phyloP scores from a whole-genome alignment of 2,329 filamentous ascomycete species.

The Stagonosporopsis rhizophila region DNA sequence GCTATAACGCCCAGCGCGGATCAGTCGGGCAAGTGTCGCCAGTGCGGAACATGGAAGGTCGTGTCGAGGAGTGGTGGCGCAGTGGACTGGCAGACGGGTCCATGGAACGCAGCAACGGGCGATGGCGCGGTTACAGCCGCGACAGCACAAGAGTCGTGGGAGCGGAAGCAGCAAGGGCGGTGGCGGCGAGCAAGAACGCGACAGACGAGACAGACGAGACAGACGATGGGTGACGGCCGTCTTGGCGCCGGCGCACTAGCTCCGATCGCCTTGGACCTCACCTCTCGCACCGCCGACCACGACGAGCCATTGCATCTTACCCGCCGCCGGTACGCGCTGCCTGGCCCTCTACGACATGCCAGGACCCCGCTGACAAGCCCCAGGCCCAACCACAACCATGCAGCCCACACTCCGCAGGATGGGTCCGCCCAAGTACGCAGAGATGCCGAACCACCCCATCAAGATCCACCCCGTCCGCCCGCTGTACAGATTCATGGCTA shows the following conservation, averaged over 20 bases:
- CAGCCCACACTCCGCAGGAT: slow-evolving; percentile 39
- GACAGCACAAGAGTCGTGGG: slow-evolving; percentile 25
- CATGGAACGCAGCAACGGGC: slow-evolving; percentile 24
- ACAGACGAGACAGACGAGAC: too few relatives aligned
- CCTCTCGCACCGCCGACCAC: slow-evolving; percentile 26
- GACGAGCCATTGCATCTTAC: slow-evolving; percentile 42
- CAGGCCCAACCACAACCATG: slow-evolving; percentile 38
- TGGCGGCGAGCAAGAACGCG: slow-evolving; percentile 30
- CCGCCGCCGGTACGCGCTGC: slow-evolving; percentile 32
- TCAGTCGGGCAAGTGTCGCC: slow-evolving; percentile 16
- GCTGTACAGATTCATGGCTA: slow-evolving; percentile 85
- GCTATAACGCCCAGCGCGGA: slow-evolving; percentile 28
- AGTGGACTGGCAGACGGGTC: slow-evolving; percentile 29
- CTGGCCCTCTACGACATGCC: background rate
- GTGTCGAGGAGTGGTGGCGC: slow-evolving; percentile 10
- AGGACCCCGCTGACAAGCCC: slow-evolving; percentile 10
- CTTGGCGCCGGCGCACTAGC: slow-evolving; percentile 29
- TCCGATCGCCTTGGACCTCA: slow-evolving; percentile 36
- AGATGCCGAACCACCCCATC: slow-evolving; percentile 57
- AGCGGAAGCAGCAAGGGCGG: slow-evolving; percentile 13
- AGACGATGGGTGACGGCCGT: slow-evolving; percentile 15
- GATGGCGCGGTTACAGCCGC: slow-evolving; percentile 24
- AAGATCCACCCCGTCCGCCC: slow-evolving; percentile 68
- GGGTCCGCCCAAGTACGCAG: slow-evolving; percentile 50
- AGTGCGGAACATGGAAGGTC: slow-evolving; percentile 20